These are phyloP conservation scores for Verbena officinalis DNA, from an alignment of 257 asterid genomes.

Conservation along the genomic window DNA sequence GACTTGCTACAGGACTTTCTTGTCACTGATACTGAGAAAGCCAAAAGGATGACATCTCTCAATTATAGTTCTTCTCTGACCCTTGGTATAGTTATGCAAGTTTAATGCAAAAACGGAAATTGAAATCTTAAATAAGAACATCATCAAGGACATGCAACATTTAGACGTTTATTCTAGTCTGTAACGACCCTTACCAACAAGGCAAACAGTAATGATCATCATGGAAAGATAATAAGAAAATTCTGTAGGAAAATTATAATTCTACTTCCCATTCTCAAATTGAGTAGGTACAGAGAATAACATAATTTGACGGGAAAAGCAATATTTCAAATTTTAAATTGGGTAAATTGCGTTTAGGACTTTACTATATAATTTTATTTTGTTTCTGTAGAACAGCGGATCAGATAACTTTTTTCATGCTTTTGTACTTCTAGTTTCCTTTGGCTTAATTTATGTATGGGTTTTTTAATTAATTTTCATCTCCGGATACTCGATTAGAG, in stretches of 20 bases:
- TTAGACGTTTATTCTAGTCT: background rate
- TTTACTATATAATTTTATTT: no score
- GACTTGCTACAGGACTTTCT: slow-evolving; percentile 1
- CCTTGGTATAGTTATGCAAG: background rate
- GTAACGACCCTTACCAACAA: background rate
- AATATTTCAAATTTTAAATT: background rate
- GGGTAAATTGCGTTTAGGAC: background rate
- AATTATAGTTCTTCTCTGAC: background rate
- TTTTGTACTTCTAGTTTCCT: background rate
- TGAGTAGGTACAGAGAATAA: background rate
- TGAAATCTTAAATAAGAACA: background rate
- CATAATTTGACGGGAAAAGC: no score
- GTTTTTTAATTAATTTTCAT: background rate
- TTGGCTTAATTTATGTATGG: background rate
- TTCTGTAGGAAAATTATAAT: background rate
- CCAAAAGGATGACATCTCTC: background rate
- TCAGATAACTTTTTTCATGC: no score
- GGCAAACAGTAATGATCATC: slow-evolving; percentile 2
- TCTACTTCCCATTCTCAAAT: background rate
- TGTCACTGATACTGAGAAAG: slow-evolving; percentile 4
- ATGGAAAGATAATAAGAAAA: background rate
- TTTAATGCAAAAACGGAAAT: background rate
- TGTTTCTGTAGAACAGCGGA: no score
- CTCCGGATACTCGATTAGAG: background rate
- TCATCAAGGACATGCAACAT: background rate